Base-by-base conservation (phyloP, 2,329 filamentous ascomycete species). In the Xylaria sp. region DNA sequence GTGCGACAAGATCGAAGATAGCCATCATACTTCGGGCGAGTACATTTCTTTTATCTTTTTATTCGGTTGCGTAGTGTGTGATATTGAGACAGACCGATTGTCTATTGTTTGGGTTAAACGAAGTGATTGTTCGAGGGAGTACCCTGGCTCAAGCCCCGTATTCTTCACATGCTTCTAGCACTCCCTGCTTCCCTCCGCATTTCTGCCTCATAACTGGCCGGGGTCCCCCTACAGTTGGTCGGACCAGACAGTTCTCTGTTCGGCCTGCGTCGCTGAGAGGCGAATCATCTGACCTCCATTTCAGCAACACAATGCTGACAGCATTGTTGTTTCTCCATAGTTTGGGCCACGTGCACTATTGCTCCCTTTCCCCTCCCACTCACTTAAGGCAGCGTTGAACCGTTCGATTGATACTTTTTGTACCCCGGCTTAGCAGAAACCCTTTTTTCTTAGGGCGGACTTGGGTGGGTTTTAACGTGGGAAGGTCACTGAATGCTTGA, bases 211-310 rank as follows among this genome's bases (percentile, higher is more conserved):
- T 46, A 37, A 8, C 15, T 17, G 17, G 21, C 47, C 47, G 52
- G 45, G 55, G 56, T 31, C 45, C 31, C 47, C 15, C 38, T 23
- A 31, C 28, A 31, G 28, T 31, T 9, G 4, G 55, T 42, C n/a
- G 45, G 55, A 33, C 17, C 57, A 21, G 14, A 52, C 38, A 47
- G 56, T 12, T 40, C 56, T 59, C 38, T 38, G 38, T 31, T 46
- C 35, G 15, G 47, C 21, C 25, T 35, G 47, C 21, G 37, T 35
- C 47, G 37, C 23, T 52, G 33, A 51, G 33, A 51, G 21, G 49
- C 31, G 12, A 38, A 51, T 25, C 57, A 47, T 35, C 57, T 59
- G 49, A 53, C 57, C 47, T 17, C 11, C 25, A 28, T 46, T 45
- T 38, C 28, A 46, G 47, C 31, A 8, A 40, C 19, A 11, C 3